These are phyloP conservation scores for Colletotrichum lindemuthianum DNA, from an alignment of 2,329 filamentous ascomycete genomes.

Conservation along the genomic window DNA sequence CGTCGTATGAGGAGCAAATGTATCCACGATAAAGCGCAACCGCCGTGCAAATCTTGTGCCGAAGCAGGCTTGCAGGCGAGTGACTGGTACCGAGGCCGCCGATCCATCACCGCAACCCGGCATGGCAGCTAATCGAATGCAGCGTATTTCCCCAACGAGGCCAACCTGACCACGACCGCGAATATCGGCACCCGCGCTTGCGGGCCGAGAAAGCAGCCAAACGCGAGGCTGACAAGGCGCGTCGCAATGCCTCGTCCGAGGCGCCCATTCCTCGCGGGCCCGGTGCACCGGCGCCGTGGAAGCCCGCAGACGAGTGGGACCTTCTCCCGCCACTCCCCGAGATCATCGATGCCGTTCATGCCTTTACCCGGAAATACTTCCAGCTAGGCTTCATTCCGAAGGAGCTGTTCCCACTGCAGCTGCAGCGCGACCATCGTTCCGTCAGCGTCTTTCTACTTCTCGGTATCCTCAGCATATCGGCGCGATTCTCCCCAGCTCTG, in stretches of 20 bases:
- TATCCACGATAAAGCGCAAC: slow-evolving; percentile 57
- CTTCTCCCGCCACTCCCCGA: slow-evolving; percentile 59
- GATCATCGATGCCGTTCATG: slow-evolving; percentile 62
- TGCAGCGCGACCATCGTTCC: slow-evolving; percentile 58
- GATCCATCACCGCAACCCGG: not conserved
- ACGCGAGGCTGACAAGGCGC: slow-evolving; percentile 49
- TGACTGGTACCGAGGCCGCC: slow-evolving; percentile 55
- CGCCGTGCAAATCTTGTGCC: slow-evolving; percentile 63
- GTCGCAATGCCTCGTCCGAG: slow-evolving; percentile 43
- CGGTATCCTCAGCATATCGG: slow-evolving; percentile 65
- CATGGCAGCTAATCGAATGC: slow-evolving; percentile 20
- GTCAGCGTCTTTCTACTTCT: slow-evolving; percentile 65
- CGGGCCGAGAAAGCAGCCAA: slow-evolving; percentile 58
- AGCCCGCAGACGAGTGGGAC: slow-evolving; percentile 56
- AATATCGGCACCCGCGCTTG: slow-evolving; percentile 65
- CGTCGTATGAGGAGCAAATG: slow-evolving; percentile 68
- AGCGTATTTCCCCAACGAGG: slow-evolving; percentile 65
- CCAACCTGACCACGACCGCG: slow-evolving; percentile 63
- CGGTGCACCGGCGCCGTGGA: slow-evolving; percentile 34
- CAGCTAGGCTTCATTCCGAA: slow-evolving; percentile 69
- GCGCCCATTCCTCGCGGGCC: slow-evolving; percentile 39
- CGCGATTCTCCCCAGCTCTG: slow-evolving; percentile 62
- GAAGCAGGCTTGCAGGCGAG: slow-evolving; percentile 58
- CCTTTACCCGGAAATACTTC: slow-evolving; percentile 66
- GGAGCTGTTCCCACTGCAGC: slow-evolving; percentile 57